Evolutionary conservation across 108 stramenopile genomes (phyloP), one percentile per base, ranked within the genome.

Genomic region (Schizochytrium sp.): DNA sequence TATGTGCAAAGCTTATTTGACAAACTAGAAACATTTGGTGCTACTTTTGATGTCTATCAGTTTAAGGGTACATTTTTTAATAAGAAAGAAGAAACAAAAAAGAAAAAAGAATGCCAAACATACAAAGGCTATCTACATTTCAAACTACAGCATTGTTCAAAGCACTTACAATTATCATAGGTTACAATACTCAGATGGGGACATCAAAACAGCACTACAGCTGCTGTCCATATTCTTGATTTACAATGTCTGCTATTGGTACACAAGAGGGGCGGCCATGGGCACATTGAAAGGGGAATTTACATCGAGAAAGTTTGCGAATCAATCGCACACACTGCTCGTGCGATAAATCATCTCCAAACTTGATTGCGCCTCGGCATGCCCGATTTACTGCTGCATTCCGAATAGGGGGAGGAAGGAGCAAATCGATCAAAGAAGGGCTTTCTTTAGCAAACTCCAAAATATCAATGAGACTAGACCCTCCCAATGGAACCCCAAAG

Each of bases 241-340:
- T 60, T 60, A 55, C 76, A 42, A 83, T 87, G 4, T 13, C 55
- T n/a, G 72, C 88, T 12, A 89, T 50, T 72, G 88, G 88, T n/a
- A 64, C 28, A 40, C 47, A 47, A 0, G 88, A 72, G 10, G 88
- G 88, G 4, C 88, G 69, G 3, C 88, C 88, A 42, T 89, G 88
- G 10, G 88, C 88, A 40, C 88, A 89, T 69, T 89, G 88, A 47
- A 89, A 89, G 7, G 88, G 88, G 7, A 89, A 56, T 42, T 72
- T 72, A 28, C 53, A 47, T 72, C 45, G 19, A 12, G 88, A 64
- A 28, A 89, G 69, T 44, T 50, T 57, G 46, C n/a, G 28, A 0
- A 89, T 13, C 4, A 89, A 44, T 28, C 10, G 46, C 38, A 40
- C 88, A 4, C 88, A 89, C 88, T 89, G 72, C 47, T 72, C 42